Conservation (phyloP, 2,329 filamentous ascomycete genomes). For the Fusarium sp. region DNA sequence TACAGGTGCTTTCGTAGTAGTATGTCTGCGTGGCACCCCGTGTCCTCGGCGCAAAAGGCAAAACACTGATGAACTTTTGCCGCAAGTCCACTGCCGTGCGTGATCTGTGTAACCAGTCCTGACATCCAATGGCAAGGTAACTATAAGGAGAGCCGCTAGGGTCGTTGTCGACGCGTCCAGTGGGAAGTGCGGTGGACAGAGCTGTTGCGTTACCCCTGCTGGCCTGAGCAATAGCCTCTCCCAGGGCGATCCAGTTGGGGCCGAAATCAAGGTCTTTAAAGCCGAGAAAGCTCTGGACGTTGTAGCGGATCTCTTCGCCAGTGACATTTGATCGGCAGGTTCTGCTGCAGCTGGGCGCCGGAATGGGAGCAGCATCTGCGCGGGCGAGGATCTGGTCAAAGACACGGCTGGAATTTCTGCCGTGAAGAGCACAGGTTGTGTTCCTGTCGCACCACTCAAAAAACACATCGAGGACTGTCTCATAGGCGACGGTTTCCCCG, state of each 20-base stretch:
- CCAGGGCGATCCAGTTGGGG: conserved; percentile 29
- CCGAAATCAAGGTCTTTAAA: conserved; percentile 24
- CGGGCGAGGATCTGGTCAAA: conserved; percentile 29
- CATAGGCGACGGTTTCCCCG: conserved; percentile 26
- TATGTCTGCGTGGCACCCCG: conserved; percentile 27
- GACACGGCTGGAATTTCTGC: conserved; percentile 21
- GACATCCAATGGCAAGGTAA: conserved; percentile 38
- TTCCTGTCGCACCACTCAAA: conserved; percentile 39
- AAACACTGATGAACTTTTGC: conserved; percentile 16
- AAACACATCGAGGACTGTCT: conserved; percentile 32
- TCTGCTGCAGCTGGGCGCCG: conserved; percentile 18
- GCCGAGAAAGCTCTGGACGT: conserved; percentile 16
- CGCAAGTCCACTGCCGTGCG: conserved; percentile 20
- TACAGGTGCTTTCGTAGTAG: conserved; percentile 29
- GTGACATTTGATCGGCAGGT: conserved; percentile 36
- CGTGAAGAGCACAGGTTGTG: conserved; percentile 32
- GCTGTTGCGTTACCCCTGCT: conserved; percentile 34
- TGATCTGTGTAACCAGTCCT: conserved; percentile 36
- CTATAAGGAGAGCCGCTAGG: conserved; percentile 23
- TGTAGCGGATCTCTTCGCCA: conserved; percentile 38
- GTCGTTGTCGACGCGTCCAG: not conserved
- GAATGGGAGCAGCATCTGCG: conserved; percentile 25
- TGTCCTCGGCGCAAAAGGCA: conserved; percentile 30
- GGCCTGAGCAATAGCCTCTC: conserved; percentile 22
- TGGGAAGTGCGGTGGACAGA: conserved; percentile 20